Evolutionary conservation across 306 rosid genomes (phyloP).

Genomic region (Carpinus fangiana): DNA sequence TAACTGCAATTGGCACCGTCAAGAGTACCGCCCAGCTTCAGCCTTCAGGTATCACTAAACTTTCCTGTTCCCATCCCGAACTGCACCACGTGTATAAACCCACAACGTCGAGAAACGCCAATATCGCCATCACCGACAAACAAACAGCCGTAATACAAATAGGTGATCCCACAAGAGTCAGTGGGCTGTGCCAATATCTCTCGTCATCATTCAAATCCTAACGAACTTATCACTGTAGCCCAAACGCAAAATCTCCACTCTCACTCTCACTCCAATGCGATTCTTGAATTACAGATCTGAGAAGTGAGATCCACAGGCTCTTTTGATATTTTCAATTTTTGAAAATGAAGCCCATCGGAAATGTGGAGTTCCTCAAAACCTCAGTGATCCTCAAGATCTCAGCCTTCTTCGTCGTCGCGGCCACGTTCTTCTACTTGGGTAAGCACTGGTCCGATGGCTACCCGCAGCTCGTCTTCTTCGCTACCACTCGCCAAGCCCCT

Average conservation of each 20-base stretch:
- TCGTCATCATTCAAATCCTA: background rate
- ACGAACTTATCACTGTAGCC: too few species aligned
- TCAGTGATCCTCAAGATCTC: conserved; percentile 45
- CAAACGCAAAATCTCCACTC: background rate
- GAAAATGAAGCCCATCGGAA: conserved; percentile 41
- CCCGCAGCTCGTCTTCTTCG: conserved; percentile 77
- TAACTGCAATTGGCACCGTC: background rate
- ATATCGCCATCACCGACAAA: background rate
- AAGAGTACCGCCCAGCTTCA: background rate
- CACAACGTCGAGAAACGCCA: background rate
- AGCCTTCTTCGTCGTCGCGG: conserved; percentile 42
- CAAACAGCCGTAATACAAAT: background rate
- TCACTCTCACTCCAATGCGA: background rate
- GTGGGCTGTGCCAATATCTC: background rate
- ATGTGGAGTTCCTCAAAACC: conserved; percentile 42
- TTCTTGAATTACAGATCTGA: background rate
- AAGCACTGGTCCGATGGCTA: conserved; percentile 69
- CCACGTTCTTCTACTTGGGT: conserved; percentile 74
- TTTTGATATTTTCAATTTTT: background rate
- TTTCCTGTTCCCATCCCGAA: background rate
- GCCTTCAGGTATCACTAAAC: background rate
- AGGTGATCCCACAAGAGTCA: background rate
- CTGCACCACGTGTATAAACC: background rate
- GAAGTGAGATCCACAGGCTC: background rate
- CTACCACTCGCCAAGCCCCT: conserved; percentile 31